These are phyloP conservation scores for Phaeotremella skinneri DNA, from an alignment of 768 basidiomycete species.

Conservation along the genomic window DNA sequence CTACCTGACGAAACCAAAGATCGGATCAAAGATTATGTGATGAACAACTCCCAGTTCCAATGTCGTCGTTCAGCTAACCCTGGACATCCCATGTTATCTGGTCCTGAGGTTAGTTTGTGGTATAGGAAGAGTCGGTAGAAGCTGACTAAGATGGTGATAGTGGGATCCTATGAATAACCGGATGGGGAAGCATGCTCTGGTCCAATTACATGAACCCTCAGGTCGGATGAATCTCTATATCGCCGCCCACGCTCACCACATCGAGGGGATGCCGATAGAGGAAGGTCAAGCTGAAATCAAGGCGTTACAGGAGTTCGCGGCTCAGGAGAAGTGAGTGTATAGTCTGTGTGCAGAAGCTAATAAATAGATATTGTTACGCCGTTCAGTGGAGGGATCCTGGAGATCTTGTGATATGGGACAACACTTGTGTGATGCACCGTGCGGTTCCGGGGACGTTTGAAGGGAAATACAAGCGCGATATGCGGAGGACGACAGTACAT, in stretches of 20 bases:
- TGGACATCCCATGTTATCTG: slow-evolving; percentile 16
- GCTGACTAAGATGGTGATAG: slow-evolving; percentile 1
- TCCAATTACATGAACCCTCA: slow-evolving; percentile 20
- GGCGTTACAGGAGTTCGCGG: slow-evolving; percentile 10
- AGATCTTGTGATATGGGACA: slow-evolving; percentile 26
- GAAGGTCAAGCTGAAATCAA: slow-evolving; percentile 13
- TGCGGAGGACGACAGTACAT: slow-evolving; percentile 25
- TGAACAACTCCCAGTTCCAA: slow-evolving; percentile 31
- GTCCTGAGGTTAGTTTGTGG: slow-evolving; percentile 13
- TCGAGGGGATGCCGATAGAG: slow-evolving; percentile 19
- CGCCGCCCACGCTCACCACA: slow-evolving; percentile 24
- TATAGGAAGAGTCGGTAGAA: not conserved
- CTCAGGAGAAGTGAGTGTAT: not conserved
- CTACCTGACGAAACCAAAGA: slow-evolving; percentile 40
- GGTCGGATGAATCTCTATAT: slow-evolving; percentile 21
- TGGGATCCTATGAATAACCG: slow-evolving; percentile 8
- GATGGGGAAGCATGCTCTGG: slow-evolving; percentile 25
- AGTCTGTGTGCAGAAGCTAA: not conserved
- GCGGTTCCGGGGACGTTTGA: slow-evolving; percentile 15
- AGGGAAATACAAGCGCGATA: slow-evolving; percentile 22
- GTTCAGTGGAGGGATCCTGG: slow-evolving; percentile 19
- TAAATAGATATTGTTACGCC: slow-evolving; percentile 9
- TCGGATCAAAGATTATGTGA: slow-evolving; percentile 22
- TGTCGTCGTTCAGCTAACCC: slow-evolving; percentile 17
- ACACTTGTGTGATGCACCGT: slow-evolving; percentile 23